These are phyloP conservation scores for Stipa capillata DNA, from an alignment of 176 grass and related monocot species.

Conservation along the genomic window DNA sequence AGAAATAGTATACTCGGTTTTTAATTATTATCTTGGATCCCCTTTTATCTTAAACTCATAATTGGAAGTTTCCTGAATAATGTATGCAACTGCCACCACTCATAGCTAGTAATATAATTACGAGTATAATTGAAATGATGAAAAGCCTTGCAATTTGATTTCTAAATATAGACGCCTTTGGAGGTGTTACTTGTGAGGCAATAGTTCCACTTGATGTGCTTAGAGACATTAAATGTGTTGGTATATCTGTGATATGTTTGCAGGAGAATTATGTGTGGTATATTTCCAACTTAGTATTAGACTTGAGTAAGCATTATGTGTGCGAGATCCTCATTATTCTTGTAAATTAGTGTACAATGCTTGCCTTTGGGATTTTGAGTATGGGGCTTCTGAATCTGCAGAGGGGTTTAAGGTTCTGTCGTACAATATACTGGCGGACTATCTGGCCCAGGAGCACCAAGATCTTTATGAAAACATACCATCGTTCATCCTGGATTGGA, in stretches of 20 bases:
- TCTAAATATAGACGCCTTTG: background rate
- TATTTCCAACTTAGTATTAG: background rate
- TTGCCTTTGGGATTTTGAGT: background rate
- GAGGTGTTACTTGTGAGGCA: background rate
- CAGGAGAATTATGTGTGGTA: background rate
- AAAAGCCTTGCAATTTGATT: background rate
- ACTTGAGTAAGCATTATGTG: background rate
- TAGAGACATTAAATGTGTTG: background rate
- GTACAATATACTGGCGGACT: slow-evolving; percentile 97
- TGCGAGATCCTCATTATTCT: background rate
- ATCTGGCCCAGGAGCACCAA: slow-evolving; percentile 67
- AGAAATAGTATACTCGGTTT: background rate
- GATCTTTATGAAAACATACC: slow-evolving; percentile 62
- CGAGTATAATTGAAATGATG: background rate
- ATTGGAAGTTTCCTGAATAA: background rate
- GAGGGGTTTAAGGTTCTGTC: slow-evolving; percentile 84
- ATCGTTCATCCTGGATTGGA: slow-evolving; percentile 56
- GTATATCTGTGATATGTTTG: background rate
- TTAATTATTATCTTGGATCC: background rate
- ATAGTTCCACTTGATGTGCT: slow-evolving; percentile 1
- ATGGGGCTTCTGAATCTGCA: slow-evolving; percentile 34
- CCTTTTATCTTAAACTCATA: background rate
- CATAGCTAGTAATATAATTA: background rate
- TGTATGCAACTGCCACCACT: background rate
- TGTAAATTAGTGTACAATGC: slow-evolving; percentile 6